Evolutionary conservation across 345 rosid genomes (phyloP).

Genomic region (Combretum micranthum): DNA sequence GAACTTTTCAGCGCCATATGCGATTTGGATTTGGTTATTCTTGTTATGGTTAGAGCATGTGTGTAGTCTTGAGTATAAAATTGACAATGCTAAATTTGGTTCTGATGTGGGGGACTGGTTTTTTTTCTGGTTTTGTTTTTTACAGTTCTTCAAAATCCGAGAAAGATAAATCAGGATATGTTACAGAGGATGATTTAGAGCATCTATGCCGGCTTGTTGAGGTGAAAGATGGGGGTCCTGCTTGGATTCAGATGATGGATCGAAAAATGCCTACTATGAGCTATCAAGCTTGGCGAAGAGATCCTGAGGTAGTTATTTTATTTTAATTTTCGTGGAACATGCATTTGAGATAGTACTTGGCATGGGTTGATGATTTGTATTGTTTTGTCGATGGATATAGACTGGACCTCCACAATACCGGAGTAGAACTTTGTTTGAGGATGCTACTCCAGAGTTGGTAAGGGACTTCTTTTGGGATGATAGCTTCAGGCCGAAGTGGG

Average conservation of each 20-base stretch:
- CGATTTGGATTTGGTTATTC: too few relatives aligned
- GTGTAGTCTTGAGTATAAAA: not conserved
- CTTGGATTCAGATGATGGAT: constrained; percentile 97
- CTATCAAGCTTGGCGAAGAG: constrained; percentile 94
- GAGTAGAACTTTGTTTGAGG: constrained; percentile 81
- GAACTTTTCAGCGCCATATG: too few relatives aligned
- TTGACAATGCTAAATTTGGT: not conserved
- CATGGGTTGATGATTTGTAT: too few relatives aligned
- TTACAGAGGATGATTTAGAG: constrained; percentile 61
- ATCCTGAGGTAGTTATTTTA: constrained; percentile 49
- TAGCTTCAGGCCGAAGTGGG: constrained; percentile 80
- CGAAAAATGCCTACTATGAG: constrained; percentile 62
- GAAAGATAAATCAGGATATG: constrained; percentile 28
- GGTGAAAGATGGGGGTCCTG: constrained; percentile 88
- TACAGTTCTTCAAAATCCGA: constrained; percentile 31
- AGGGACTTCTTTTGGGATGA: constrained; percentile 99
- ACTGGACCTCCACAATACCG: constrained; percentile 91
- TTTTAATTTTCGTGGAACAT: not conserved
- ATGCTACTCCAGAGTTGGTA: constrained; percentile 77
- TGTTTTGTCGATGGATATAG: constrained; percentile 15
- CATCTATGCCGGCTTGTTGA: constrained; percentile 66
- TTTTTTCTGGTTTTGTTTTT: not conserved
- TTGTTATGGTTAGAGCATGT: too few relatives aligned
- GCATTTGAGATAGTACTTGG: too few relatives aligned
- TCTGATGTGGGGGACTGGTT: not conserved